Conservation (phyloP, 108 stramenopile genomes). For the Chaetoceros muelleri region DNA sequence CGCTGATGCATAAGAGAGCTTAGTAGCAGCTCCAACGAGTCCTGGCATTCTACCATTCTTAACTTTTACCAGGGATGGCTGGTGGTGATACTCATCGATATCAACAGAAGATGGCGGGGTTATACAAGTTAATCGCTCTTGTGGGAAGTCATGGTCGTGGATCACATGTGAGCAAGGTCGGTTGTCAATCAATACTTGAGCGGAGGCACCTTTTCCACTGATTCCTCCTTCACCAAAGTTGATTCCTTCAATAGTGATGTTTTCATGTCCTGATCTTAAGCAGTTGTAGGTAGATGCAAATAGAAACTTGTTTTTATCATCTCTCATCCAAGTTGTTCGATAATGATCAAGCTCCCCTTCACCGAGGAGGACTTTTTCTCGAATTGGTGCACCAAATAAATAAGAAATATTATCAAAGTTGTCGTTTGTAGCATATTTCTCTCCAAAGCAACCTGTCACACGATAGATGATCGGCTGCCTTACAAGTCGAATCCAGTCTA, state of each 20-base stretch:
- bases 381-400: background rate
- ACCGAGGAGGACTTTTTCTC: too few species aligned
- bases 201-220: background rate
- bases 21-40: constrained; percentile 6
- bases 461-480: constrained; percentile 1
- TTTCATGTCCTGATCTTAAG: constrained; percentile 14
- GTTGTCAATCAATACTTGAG: constrained; percentile 3
- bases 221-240: constrained; percentile 18
- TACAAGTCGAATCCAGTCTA: constrained; percentile 3
- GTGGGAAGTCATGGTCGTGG: background rate
- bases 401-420: background rate
- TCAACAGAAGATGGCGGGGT: background rate
- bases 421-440: background rate
- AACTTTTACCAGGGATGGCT: constrained; percentile 5
- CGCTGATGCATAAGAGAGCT: constrained; percentile 27
- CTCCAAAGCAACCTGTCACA: constrained; percentile 10
- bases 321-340: background rate
- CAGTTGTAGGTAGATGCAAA: constrained; percentile 27
- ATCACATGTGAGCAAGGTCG: constrained; percentile 8
- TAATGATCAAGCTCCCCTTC: background rate
- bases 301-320: background rate
- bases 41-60: constrained; percentile 9
- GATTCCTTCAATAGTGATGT: constrained; percentile 20
- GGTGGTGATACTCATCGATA: background rate
- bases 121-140: constrained; percentile 4